phyloP scores from a whole-genome alignment of 129 eudicot species.

The Ambrosia trifida region DNA sequence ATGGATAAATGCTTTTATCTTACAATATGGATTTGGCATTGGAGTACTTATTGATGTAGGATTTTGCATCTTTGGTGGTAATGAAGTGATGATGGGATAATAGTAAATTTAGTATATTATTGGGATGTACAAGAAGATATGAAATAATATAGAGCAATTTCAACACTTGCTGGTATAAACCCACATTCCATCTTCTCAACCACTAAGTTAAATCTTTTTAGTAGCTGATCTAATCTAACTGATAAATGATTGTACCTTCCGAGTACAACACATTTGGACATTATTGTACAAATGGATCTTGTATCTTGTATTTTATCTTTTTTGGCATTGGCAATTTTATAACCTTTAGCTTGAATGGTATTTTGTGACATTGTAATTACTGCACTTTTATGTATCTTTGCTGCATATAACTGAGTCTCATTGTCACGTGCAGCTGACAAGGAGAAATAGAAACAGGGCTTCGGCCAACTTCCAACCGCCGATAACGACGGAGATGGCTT shows the following conservation, averaged over 20 bases:
- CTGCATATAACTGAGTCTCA: background rate
- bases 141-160: background rate
- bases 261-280: slow-evolving; percentile 11
- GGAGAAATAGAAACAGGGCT: too few species aligned
- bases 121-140: background rate
- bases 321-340: background rate
- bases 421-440: slow-evolving; percentile 55
- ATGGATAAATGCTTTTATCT: background rate
- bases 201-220: background rate
- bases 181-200: background rate
- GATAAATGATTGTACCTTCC: slow-evolving; percentile 13
- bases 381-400: background rate
- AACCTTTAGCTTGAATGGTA: background rate
- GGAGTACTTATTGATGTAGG: slow-evolving; percentile 17
- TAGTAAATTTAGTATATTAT: background rate
- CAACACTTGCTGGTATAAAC: background rate
- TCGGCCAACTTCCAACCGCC: too few species aligned
- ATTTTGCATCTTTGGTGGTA: background rate
- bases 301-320: slow-evolving; percentile 8
- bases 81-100: slow-evolving; percentile 5
- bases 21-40: background rate
- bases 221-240: slow-evolving; percentile 14
- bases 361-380: background rate
- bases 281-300: background rate
- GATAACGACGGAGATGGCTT: too few species aligned